Conservation (phyloP, 768 basidiomycete species). For the Boletus rubropictus region DNA sequence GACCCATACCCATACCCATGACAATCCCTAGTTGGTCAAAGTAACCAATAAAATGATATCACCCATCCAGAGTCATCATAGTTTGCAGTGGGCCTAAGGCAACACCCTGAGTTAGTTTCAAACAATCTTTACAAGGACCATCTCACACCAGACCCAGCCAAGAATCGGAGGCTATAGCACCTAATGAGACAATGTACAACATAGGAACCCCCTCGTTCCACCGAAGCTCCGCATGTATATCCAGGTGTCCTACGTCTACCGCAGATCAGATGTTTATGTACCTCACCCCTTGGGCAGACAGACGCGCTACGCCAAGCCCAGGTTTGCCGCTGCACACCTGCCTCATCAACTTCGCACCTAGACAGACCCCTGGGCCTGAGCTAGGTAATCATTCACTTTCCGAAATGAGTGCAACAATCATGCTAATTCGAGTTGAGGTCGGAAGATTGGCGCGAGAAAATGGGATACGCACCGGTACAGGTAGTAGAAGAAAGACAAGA, state of each 20-base stretch:
- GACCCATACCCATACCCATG: no score
- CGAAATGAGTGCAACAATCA: conserved; percentile 84
- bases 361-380: background rate
- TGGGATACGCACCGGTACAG: conserved; percentile 66
- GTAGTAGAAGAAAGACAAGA: conserved; percentile 89
- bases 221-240: conserved; percentile 11
- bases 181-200: conserved; percentile 17
- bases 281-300: conserved; percentile 3
- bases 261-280: conserved; percentile 18
- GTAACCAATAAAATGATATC: no score
- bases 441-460: background rate
- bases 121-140: background rate
- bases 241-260: conserved; percentile 7
- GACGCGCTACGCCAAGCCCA: conserved; percentile 3
- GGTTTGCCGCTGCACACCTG: background rate
- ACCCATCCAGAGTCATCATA: background rate
- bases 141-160: background rate
- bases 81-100: background rate
- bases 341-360: background rate
- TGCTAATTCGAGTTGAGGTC: conserved; percentile 38
- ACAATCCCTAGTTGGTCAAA: no score
- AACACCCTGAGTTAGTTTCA: background rate
- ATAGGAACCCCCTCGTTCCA: conserved; percentile 4
- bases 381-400: conserved; percentile 51
- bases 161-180: conserved; percentile 19